Evolutionary conservation across 306 rosid species (phyloP).

Genomic region (Albizia julibrissin): DNA sequence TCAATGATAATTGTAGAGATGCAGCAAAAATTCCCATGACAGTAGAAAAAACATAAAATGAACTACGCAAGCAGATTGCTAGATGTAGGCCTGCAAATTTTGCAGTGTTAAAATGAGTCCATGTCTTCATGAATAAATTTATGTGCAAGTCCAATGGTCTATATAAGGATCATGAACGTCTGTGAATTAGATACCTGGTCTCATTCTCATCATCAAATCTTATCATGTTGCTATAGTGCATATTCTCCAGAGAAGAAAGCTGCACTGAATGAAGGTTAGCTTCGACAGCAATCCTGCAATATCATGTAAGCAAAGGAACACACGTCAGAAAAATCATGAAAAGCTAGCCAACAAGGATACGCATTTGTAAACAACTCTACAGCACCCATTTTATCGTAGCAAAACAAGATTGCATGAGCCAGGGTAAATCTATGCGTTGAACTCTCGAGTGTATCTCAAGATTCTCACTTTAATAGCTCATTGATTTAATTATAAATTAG

Average conservation of each 20-base stretch:
- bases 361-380: slow-evolving; percentile 10
- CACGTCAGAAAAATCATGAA: slow-evolving; percentile 27
- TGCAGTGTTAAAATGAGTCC: neutral
- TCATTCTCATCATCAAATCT: slow-evolving; percentile 75
- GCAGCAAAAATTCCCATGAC: slow-evolving; percentile 19
- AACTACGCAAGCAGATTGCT: slow-evolving; percentile 22
- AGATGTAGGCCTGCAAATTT: slow-evolving; percentile 13
- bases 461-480: neutral
- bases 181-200: slow-evolving; percentile 64
- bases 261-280: slow-evolving; percentile 64
- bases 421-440: neutral
- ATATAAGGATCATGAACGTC: slow-evolving; percentile 21
- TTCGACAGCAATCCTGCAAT: slow-evolving; percentile 74
- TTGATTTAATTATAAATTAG: neutral
- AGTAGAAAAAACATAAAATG: slow-evolving; percentile 29
- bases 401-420: neutral
- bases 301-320: slow-evolving; percentile 19
- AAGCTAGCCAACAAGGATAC: slow-evolving; percentile 25
- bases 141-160: slow-evolving; percentile 11
- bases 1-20: slow-evolving; percentile 16
- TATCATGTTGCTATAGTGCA: slow-evolving; percentile 90
- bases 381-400: neutral
- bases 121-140: slow-evolving; percentile 14
- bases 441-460: neutral
- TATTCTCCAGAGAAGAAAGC: slow-evolving; percentile 86